These are phyloP conservation scores for Tuber calosporum DNA, from an alignment of 495 filamentous ascomycete genomes.

Conservation along the genomic window DNA sequence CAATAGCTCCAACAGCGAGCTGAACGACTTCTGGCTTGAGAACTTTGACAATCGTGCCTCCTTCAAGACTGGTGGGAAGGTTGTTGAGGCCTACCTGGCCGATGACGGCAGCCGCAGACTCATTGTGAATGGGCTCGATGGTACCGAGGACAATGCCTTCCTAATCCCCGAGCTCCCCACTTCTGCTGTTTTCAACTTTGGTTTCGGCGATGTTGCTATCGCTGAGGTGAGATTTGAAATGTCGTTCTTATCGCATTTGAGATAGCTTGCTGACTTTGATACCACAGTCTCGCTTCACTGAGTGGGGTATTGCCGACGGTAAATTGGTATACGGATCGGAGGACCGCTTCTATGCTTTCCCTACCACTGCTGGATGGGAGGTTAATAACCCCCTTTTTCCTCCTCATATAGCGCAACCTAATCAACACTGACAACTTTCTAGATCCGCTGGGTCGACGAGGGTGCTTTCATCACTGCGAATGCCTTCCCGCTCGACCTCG, in stretches of 20 bases:
- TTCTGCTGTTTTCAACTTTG: neutral
- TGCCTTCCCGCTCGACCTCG: conserved; percentile 13
- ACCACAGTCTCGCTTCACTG: conserved; percentile 14
- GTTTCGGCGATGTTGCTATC: conserved; percentile 11
- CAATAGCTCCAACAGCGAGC: neutral
- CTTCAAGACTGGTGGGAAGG: neutral
- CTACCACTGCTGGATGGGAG: conserved; percentile 1
- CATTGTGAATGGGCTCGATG: conserved; percentile 7
- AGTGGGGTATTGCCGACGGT: conserved; percentile 12
- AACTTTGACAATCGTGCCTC: neutral
- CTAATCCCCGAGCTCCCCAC: neutral
- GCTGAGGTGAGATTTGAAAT: conserved; percentile 6
- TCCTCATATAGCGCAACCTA: neutral
- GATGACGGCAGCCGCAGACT: conserved; percentile 16
- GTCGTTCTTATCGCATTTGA: no score
- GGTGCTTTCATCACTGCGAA: conserved; percentile 10
- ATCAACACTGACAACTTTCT: neutral
- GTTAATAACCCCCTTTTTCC: neutral
- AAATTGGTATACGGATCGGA: conserved; percentile 14
- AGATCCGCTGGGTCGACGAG: conserved; percentile 17
- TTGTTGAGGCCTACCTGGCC: neutral
- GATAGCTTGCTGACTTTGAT: neutral
- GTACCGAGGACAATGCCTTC: neutral
- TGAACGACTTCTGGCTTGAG: conserved; percentile 8
- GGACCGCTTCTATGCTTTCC: conserved; percentile 19